Percentiles rank a stretch among this genome's conserved stretches.
These are phyloP conservation scores for Crepidotus variabilis DNA, from an alignment of 768 basidiomycete genomes.

Conservation along the genomic window DNA sequence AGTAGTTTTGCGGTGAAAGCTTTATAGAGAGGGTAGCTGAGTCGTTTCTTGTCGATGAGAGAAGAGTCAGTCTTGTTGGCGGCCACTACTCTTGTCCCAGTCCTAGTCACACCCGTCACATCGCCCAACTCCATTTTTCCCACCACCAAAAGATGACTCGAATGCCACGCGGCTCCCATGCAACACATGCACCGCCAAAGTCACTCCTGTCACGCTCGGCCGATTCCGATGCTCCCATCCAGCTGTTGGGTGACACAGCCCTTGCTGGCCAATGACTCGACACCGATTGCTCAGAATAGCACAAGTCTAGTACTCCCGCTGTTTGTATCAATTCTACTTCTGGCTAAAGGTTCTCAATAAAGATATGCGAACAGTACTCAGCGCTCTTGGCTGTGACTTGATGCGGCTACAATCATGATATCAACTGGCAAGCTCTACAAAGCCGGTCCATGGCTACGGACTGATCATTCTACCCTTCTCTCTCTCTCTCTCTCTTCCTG, in stretches of 20 bases:
- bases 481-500: background rate
- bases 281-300: background rate
- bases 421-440: background rate
- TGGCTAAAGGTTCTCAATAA: background rate
- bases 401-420: background rate
- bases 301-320: background rate
- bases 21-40: constrained; percentile 12
- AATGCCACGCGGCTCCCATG: constrained; percentile 13
- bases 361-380: background rate
- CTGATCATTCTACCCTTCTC: background rate
- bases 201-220: constrained; percentile 9
- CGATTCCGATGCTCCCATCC: constrained; percentile 3
- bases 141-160: too few relatives aligned
- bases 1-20: background rate
- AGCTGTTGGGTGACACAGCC: constrained; percentile 15
- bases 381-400: too few relatives aligned
- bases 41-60: constrained; percentile 7
- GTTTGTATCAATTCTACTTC: background rate
- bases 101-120: constrained; percentile 10
- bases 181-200: constrained; percentile 9
- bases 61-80: constrained; percentile 17
- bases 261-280: background rate
- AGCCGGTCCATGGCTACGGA: background rate
- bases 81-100: constrained; percentile 9
- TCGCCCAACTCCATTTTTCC: too few relatives aligned